Percentiles rank a stretch among this genome's conserved stretches.
These are phyloP conservation scores for Pseudocercospora crystallina DNA, from an alignment of 2,329 filamentous ascomycete genomes.

Conservation along the genomic window DNA sequence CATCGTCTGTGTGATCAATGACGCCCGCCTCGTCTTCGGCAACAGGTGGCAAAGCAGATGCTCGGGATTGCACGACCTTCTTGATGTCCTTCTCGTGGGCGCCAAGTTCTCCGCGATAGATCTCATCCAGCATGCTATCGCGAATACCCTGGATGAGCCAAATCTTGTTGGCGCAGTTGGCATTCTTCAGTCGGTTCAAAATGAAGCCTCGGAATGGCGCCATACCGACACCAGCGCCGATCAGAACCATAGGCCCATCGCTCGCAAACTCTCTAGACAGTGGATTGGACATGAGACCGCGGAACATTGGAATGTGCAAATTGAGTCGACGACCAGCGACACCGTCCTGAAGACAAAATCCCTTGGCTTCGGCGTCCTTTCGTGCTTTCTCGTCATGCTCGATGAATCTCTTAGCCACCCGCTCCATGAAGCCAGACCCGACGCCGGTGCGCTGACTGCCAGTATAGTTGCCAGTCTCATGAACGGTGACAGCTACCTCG, in stretches of 20 bases:
- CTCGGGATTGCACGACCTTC: conserved; percentile 50
- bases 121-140: conserved; percentile 91
- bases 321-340: conserved; percentile 48
- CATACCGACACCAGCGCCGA: conserved; percentile 94
- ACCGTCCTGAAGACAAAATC: conserved; percentile 40
- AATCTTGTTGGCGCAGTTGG: conserved; percentile 96
- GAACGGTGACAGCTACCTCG: conserved; percentile 95
- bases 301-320: conserved; percentile 91
- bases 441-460: conserved; percentile 70
- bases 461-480: conserved; percentile 80
- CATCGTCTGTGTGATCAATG: conserved; percentile 45
- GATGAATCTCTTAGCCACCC: conserved; percentile 72
- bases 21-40: conserved; percentile 30
- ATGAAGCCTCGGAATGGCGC: conserved; percentile 98
- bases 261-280: conserved; percentile 87
- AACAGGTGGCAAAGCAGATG: conserved; percentile 28
- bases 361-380: conserved; percentile 41
- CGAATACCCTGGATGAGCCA: conserved; percentile 93
- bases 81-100: conserved; percentile 69
- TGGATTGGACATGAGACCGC: conserved; percentile 95
- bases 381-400: conserved; percentile 64
- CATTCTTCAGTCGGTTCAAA: conserved; percentile 86
- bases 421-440: conserved; percentile 90
- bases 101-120: conserved; percentile 95
- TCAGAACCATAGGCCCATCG: conserved; percentile 95